Evolutionary conservation across 176 grass and related monocot species (phyloP).

Genomic region (Zizania latifolia): DNA sequence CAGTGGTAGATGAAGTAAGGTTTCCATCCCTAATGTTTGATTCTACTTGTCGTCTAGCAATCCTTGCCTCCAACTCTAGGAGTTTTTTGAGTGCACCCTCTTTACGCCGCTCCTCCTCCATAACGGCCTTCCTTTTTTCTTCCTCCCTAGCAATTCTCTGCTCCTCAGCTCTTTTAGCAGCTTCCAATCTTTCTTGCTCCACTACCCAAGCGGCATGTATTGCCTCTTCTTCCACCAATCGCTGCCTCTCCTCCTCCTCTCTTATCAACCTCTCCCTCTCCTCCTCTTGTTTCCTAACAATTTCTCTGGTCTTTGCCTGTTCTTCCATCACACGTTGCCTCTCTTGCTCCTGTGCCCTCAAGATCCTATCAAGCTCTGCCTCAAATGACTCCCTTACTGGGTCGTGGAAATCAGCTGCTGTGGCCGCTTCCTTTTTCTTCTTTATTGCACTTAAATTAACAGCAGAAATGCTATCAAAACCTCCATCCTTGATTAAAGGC

Average conservation of each 20-base stretch:
- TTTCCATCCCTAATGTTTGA: slow-evolving; percentile 36
- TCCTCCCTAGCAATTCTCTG: slow-evolving; percentile 88
- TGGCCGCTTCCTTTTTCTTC: slow-evolving; percentile 74
- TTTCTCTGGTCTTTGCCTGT: slow-evolving; percentile 57
- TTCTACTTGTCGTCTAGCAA: slow-evolving; percentile 60
- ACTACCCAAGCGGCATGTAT: slow-evolving; percentile 64
- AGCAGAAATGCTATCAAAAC: slow-evolving; percentile 55
- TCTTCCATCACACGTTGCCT: slow-evolving; percentile 69
- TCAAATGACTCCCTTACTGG: slow-evolving; percentile 91
- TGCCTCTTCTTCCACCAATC: slow-evolving; percentile 67
- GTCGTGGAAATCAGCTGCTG: slow-evolving; percentile 71
- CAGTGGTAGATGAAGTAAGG: slow-evolving; percentile 32
- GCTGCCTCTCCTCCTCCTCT: slow-evolving; percentile 67
- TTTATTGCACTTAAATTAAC: slow-evolving; percentile 72
- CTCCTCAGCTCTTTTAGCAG: slow-evolving; percentile 64
- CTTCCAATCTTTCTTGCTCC: slow-evolving; percentile 82
- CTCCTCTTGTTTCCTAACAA: slow-evolving; percentile 73
- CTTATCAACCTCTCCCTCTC: slow-evolving; percentile 73
- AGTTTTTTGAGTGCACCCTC: slow-evolving; percentile 85
- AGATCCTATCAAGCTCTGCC: slow-evolving; percentile 84
- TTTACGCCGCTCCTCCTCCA: slow-evolving; percentile 89
- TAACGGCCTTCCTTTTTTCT: slow-evolving; percentile 52
- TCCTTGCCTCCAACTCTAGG: slow-evolving; percentile 84
- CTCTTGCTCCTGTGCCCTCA: slow-evolving; percentile 85
- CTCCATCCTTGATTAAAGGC: slow-evolving; percentile 50